Percentiles rank a stretch among this genome's conserved stretches.
phyloP scores from a whole-genome alignment of 805 yeast genomes.

The Maudiozyma serrabonitensis region DNA sequence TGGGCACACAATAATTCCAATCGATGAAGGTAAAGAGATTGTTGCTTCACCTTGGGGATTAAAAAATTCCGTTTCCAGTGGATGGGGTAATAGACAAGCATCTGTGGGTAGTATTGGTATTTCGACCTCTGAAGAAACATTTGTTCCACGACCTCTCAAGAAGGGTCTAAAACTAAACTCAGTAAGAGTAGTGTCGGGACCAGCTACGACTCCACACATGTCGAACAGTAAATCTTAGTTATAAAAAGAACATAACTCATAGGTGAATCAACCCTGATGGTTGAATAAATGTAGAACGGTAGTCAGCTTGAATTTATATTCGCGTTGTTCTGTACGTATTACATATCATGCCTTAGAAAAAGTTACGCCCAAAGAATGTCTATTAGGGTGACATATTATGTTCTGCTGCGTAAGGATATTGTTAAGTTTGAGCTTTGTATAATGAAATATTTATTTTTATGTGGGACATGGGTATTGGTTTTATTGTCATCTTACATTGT shows the following conservation, averaged over 20 bases:
- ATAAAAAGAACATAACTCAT: not conserved
- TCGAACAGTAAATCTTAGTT: not conserved
- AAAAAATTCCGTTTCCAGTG: not conserved
- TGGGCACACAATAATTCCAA: not conserved
- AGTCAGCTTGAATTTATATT: too few species aligned
- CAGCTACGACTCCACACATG: not conserved
- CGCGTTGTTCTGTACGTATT: too few species aligned
- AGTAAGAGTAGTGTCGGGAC: slow-evolving; percentile 6
- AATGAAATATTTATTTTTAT: too few species aligned
- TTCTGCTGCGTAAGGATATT: too few species aligned
- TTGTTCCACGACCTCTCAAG: slow-evolving; percentile 8
- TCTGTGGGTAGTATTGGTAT: slow-evolving; percentile 12
- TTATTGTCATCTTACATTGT: too few species aligned
- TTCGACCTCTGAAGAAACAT: slow-evolving; percentile 8
- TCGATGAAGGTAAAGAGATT: not conserved
- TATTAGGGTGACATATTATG: too few species aligned
- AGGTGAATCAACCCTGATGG: too few species aligned
- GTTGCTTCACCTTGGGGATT: not conserved
- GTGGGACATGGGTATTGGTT: too few species aligned
- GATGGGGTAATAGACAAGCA: slow-evolving; percentile 9
- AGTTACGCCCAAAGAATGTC: too few species aligned
- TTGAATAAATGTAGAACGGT: too few species aligned
- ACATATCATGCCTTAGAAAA: too few species aligned
- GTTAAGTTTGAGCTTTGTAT: too few species aligned
- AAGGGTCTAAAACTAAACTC: slow-evolving; percentile 19